Evolutionary conservation across 2,329 filamentous ascomycete genomes (phyloP).

Genomic region (Venturia asperata): DNA sequence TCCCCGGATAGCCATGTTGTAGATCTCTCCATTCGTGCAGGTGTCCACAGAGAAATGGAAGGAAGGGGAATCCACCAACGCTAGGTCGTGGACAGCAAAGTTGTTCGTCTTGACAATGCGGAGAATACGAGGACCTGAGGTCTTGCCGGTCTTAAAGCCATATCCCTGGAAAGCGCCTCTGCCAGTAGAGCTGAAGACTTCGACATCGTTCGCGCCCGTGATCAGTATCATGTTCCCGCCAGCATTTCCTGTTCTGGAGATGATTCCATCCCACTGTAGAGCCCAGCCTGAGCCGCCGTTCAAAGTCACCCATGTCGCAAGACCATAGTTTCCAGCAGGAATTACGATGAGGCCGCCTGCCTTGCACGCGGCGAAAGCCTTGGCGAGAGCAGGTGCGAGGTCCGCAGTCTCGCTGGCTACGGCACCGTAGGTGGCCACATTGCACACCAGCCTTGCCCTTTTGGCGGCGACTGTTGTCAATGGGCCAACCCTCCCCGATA

Average conservation of each 20-base stretch:
- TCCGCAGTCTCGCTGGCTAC: slow-evolving; percentile 47
- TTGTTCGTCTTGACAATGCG: slow-evolving; percentile 40
- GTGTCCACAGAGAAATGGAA: slow-evolving; percentile 48
- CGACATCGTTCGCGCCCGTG: slow-evolving; percentile 45
- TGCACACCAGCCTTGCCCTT: slow-evolving; percentile 44
- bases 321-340: slow-evolving; percentile 44
- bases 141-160: slow-evolving; percentile 42
- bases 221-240: slow-evolving; percentile 50
- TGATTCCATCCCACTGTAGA: slow-evolving; percentile 47
- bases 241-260: slow-evolving; percentile 45
- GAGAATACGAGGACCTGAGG: slow-evolving; percentile 40
- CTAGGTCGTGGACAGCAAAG: slow-evolving; percentile 45
- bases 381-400: slow-evolving; percentile 41
- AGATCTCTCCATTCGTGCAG: slow-evolving; percentile 46
- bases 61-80: slow-evolving; percentile 43
- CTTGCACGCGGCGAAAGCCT: slow-evolving; percentile 46
- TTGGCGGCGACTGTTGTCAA: slow-evolving; percentile 34
- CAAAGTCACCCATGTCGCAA: slow-evolving; percentile 45
- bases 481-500: slow-evolving; percentile 32
- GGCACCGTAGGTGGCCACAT: slow-evolving; percentile 47
- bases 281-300: slow-evolving; percentile 43
- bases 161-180: slow-evolving; percentile 48
- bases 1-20: slow-evolving; percentile 50
- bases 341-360: slow-evolving; percentile 45
- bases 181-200: slow-evolving; percentile 47